Conservation (phyloP, 2,329 filamentous ascomycete genomes). For the Colletotrichum abscissum region DNA sequence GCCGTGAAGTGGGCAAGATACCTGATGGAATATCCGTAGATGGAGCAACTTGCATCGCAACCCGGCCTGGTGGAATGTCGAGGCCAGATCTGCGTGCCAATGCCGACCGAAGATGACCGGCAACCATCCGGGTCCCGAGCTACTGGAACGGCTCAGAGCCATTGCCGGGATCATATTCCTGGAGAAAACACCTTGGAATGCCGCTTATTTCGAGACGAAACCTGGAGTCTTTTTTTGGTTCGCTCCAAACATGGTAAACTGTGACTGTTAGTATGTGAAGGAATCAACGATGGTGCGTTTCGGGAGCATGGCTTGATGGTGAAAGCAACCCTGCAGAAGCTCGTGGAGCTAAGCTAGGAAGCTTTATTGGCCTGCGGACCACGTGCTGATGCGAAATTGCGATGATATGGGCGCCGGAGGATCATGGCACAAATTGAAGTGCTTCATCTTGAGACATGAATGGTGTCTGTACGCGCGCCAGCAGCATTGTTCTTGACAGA, state of each 20-base stretch:
- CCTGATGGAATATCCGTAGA: neutral
- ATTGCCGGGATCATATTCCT: neutral
- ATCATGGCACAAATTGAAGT: slow-evolving; percentile 12
- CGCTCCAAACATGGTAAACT: neutral
- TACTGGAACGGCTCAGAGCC: slow-evolving; percentile 2
- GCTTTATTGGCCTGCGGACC: neutral
- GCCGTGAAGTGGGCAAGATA: neutral
- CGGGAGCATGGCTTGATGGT: neutral
- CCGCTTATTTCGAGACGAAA: neutral
- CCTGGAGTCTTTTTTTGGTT: neutral
- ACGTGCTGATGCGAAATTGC: slow-evolving; percentile 2
- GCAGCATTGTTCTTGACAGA: neutral
- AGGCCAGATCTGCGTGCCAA: neutral
- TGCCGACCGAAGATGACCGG: neutral
- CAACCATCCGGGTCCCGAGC: slow-evolving; percentile 1
- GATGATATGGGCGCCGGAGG: slow-evolving; percentile 1
- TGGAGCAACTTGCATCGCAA: neutral
- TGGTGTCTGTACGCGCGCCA: slow-evolving; percentile 11
- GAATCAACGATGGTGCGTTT: neutral
- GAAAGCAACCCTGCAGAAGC: neutral
- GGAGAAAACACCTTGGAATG: neutral
- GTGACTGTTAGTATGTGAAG: neutral
- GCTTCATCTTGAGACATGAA: slow-evolving; percentile 29
- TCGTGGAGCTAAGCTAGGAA: neutral
- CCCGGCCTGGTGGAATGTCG: neutral